Percentiles rank a stretch among this genome's conserved stretches.
Conservation (phyloP, 2,329 filamentous ascomycete genomes). For the Phyllosticta paracitricarpa region DNA sequence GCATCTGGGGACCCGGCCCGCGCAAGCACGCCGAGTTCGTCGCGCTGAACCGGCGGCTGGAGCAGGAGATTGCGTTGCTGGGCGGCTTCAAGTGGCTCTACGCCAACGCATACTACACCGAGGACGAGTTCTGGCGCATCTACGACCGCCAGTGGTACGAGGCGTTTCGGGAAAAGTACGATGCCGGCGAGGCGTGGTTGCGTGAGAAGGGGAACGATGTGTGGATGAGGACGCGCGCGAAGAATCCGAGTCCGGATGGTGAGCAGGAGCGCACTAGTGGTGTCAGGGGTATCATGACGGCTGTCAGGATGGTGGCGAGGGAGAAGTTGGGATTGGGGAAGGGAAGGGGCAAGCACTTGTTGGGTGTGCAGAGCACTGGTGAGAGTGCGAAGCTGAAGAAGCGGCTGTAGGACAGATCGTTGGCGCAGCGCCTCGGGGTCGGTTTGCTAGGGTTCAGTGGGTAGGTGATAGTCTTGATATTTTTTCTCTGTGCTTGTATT, state of each 20-base stretch:
- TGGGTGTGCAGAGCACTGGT: neutral
- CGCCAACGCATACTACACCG: slow-evolving; percentile 74
- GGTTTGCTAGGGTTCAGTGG: too few relatives aligned
- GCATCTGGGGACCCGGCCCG: slow-evolving; percentile 73
- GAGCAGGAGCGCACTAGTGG: neutral
- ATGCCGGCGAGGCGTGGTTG: slow-evolving; percentile 29
- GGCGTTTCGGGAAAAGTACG: slow-evolving; percentile 50
- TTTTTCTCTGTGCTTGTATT: too few relatives aligned
- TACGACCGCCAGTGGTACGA: slow-evolving; percentile 56
- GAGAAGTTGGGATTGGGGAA: neutral
- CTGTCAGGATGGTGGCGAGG: neutral
- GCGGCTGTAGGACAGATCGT: neutral
- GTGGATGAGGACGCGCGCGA: neutral
- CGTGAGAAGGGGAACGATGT: neutral
- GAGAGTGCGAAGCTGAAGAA: neutral
- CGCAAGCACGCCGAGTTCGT: slow-evolving; percentile 50
- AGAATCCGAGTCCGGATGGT: neutral
- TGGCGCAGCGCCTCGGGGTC: too few relatives aligned
- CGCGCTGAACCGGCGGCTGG: slow-evolving; percentile 58
- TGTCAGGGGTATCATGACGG: neutral
- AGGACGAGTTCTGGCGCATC: slow-evolving; percentile 57
- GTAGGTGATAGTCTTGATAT: neutral
- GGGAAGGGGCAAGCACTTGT: neutral
- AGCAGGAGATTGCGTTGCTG: slow-evolving; percentile 57
- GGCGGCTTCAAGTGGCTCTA: slow-evolving; percentile 82